These are phyloP conservation scores for Quercus robur DNA, from an alignment of 306 rosid genomes.

Conservation along the genomic window DNA sequence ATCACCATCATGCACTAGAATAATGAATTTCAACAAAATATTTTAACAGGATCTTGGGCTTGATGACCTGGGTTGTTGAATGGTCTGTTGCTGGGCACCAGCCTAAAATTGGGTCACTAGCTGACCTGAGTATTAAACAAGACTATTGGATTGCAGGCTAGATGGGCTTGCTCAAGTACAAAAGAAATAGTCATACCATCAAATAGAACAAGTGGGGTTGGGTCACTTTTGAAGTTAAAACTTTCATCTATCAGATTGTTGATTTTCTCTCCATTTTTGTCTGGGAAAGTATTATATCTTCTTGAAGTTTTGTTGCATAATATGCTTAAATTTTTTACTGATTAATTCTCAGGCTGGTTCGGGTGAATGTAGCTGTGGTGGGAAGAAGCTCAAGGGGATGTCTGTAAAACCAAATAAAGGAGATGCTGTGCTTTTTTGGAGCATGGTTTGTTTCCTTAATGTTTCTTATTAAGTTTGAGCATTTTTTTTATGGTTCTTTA, in stretches of 20 bases:
- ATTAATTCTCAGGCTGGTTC: constrained; percentile 71
- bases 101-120: too few species aligned
- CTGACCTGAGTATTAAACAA: too few species aligned
- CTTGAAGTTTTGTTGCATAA: background rate
- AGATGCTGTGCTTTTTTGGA: constrained; percentile 96
- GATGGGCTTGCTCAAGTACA: background rate
- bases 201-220: background rate
- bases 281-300: background rate
- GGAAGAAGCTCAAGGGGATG: constrained; percentile 61
- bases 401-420: constrained; percentile 83
- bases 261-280: background rate
- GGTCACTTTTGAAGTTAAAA: background rate
- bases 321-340: background rate
- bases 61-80: too few species aligned
- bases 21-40: too few species aligned
- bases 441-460: constrained; percentile 71
- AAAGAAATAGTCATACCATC: background rate
- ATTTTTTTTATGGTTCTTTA: background rate
- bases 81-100: too few species aligned
- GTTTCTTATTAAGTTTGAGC: constrained; percentile 5
- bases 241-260: background rate
- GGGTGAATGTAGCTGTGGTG: constrained; percentile 88
- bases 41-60: too few species aligned
- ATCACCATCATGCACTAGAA: too few species aligned
- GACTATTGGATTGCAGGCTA: background rate